Evolutionary conservation across 805 yeast species (phyloP).

Genomic region (Candida maris): DNA sequence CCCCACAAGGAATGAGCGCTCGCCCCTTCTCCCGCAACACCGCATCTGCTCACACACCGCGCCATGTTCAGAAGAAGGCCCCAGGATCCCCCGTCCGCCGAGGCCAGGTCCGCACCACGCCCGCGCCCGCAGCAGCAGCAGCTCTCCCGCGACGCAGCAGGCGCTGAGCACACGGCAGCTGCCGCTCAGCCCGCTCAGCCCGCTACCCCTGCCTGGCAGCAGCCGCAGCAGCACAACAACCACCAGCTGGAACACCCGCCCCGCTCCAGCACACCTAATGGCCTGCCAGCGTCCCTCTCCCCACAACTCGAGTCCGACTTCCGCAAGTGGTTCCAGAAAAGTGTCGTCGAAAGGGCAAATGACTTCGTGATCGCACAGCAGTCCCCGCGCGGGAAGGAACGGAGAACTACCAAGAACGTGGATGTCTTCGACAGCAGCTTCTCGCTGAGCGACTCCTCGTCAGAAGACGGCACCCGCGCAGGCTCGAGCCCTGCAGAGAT

Average conservation of each 20-base stretch:
- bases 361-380: conserved; percentile 26
- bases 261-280: conserved; percentile 1
- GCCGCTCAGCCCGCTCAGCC: too few relatives aligned
- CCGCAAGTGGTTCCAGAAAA: conserved; percentile 41
- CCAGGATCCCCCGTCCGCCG: too few relatives aligned
- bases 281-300: not conserved
- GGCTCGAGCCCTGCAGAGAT: conserved; percentile 1
- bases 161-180: too few relatives aligned
- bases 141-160: too few relatives aligned
- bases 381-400: conserved; percentile 29
- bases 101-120: too few relatives aligned
- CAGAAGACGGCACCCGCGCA: not conserved
- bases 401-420: conserved; percentile 31
- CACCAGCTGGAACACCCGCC: conserved; percentile 9
- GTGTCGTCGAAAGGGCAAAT: conserved; percentile 35
- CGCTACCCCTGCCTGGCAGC: too few relatives aligned
- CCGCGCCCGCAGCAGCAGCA: too few relatives aligned
- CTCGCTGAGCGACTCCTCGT: conserved; percentile 10
- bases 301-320: conserved; percentile 33
- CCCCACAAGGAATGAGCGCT: conserved; percentile 1
- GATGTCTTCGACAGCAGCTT: conserved; percentile 47
- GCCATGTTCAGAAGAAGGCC: conserved; percentile 5
- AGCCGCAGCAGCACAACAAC: not conserved
- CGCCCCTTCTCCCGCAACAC: not conserved
- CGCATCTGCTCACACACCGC: too few relatives aligned